Base-by-base conservation (phyloP, 2,329 filamentous ascomycete genomes). In the Epichloe scottii region DNA sequence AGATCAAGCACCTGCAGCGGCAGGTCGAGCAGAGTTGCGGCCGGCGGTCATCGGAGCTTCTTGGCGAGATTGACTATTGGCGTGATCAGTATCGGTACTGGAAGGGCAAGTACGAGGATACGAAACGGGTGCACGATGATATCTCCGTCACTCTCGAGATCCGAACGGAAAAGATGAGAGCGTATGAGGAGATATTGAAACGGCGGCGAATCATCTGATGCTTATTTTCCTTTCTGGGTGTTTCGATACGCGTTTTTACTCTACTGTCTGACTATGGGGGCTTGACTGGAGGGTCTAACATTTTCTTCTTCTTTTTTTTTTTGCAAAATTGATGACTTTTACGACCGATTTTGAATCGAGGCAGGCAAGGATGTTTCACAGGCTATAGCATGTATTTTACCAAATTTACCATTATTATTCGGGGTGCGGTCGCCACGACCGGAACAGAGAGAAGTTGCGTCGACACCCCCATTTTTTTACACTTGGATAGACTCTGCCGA, bases 161-260 rank as follows among this genome's bases (percentile, higher is more conserved):
- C 23, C 58, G 65, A 53, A 56, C 58, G 14, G 59, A 61, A 45
- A 67, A 68, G 62, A 58, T 66, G 51, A 56, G 57, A 37, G 57
- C 57, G 2, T 68, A 67, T 26, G 65, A 68, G 42, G 65, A 68
- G 34, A 60, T 68, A 3, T 40, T 68, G 17, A 60, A 57, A 48
- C 54, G 64, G n/a, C 56, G 60, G 14, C 58, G 62, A 15, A 58
- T 66, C 19, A 58, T 63, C 21, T 67, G 49, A 56, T 19, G 35
- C 7, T 30, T 2, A 8, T 17, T 42, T 1, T 14, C 12, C n/a
- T 34, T 2, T 7, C 23, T 5, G n/a, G 15, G 10, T 17, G 4
- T 17, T 4, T 14, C 30, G 2, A 45, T 34, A 4, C 30, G 17
- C 5, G 43, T 30, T 45, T 33, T 12, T 34, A 3, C 8, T 19